Evolutionary conservation across 2,329 filamentous ascomycete genomes (phyloP).

Genomic region (Ophiocordyceps polyrhachis-furcata): DNA sequence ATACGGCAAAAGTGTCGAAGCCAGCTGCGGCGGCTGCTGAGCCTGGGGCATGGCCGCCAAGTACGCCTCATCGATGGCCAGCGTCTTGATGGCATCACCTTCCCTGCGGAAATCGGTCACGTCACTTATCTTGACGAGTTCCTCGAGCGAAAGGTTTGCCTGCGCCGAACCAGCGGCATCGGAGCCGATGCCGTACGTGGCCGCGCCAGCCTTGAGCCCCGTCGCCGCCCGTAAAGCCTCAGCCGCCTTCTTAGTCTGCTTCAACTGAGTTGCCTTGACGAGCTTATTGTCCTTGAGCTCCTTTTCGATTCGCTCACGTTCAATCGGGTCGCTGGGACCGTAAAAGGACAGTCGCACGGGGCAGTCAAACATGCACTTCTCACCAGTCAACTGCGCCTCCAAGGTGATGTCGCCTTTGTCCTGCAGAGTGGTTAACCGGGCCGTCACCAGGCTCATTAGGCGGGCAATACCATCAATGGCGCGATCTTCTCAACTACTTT

Average conservation of each 20-base stretch:
- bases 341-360: constrained; percentile 52
- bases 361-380: constrained; percentile 50
- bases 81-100: constrained; percentile 45
- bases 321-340: constrained; percentile 39
- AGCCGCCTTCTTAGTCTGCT: constrained; percentile 33
- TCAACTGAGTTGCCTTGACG: constrained; percentile 35
- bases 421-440: constrained; percentile 9
- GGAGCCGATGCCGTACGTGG: constrained; percentile 18
- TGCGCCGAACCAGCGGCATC: constrained; percentile 8
- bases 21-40: constrained; percentile 43
- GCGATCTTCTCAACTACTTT: constrained; percentile 52
- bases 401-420: constrained; percentile 41
- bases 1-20: constrained; percentile 56
- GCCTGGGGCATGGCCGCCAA: constrained; percentile 56
- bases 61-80: constrained; percentile 52
- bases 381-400: constrained; percentile 51
- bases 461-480: constrained; percentile 41
- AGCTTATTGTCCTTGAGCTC: constrained; percentile 47
- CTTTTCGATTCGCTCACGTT: constrained; percentile 34
- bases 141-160: constrained; percentile 33
- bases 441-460: not conserved
- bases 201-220: constrained; percentile 19
- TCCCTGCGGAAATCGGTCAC: constrained; percentile 47
- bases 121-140: constrained; percentile 47
- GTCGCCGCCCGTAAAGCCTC: constrained; percentile 29